Evolutionary conservation across 352 stramenopile species (phyloP), one percentile per base, ranked within the genome.

Genomic region (Blastocystis sp.): DNA sequence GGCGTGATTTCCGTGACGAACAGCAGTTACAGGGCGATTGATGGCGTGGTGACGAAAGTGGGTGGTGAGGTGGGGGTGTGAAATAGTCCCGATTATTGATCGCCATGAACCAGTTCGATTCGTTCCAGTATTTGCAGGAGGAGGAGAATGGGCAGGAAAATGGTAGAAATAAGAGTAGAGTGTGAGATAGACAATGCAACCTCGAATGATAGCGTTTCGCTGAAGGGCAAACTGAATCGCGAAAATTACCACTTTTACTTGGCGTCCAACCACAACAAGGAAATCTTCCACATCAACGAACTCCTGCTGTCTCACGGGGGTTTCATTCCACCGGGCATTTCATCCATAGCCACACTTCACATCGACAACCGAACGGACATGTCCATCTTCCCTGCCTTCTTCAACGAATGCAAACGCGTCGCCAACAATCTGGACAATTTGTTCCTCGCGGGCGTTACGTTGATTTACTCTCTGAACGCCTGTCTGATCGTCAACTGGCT

Each of bases 201-300:
- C 4, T 24, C 59, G 24, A 57, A 76, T 21, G n/a, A 66, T 48
- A 54, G 21, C 17, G 74, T 69, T 34, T 68, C 45, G 59, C 57
- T n/a, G 7, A 28, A 84, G 28, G 28, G 28, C 14, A 84, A 69
- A 38, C n/a, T 28, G 57, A 34, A 28, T 34, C 28, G 54, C 6
- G 74, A 84, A 17, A 59, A 14, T 2, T 59, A 69, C 34, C 60
- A 28, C 17, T 84, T 84, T 17, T 84, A 84, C 61, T 59, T 59
- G 9, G 45, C 42, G 38, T 28, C 38, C 14, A 68, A 61, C 66
- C 74, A 68, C 1, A 84, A 84, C 38, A 84, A 84, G 45, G 52
- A 69, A 19, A 84, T 84, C 57, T 84, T 84, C 54, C 74, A 84
- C 28, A 52, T 84, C 40, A 84, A 84, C 48, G 74, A 84, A 68